Evolutionary conservation across 1,139 yeast species (phyloP).

Genomic region (Barnettozyma hawaiiensis): DNA sequence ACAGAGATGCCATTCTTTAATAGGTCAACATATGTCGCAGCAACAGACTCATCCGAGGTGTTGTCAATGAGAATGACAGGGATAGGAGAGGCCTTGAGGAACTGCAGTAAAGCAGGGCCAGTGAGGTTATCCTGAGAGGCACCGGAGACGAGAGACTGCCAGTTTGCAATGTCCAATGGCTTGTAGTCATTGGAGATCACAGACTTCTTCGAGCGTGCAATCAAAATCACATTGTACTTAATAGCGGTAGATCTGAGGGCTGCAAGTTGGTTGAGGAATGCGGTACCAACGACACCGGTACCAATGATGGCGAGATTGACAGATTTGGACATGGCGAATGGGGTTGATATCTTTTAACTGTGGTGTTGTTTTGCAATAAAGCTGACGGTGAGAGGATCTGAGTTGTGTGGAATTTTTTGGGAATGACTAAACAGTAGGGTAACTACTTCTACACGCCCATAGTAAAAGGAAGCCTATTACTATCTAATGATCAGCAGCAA

Average conservation of each 20-base stretch:
- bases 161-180: slow-evolving; percentile 59
- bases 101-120: slow-evolving; percentile 53
- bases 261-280: slow-evolving; percentile 73
- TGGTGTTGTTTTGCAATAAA: no score
- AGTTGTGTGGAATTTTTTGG: neutral
- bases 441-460: neutral
- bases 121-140: slow-evolving; percentile 50
- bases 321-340: slow-evolving; percentile 40
- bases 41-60: slow-evolving; percentile 78
- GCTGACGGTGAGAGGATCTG: neutral
- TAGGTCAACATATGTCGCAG: slow-evolving; percentile 70
- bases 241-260: slow-evolving; percentile 36
- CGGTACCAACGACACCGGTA: slow-evolving; percentile 93
- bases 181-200: slow-evolving; percentile 60
- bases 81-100: slow-evolving; percentile 55
- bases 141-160: slow-evolving; percentile 41
- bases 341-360: neutral
- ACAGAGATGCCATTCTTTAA: slow-evolving; percentile 77
- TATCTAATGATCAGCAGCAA: slow-evolving; percentile 12
- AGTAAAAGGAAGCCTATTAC: no score
- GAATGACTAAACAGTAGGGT: neutral
- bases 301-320: slow-evolving; percentile 82
- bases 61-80: slow-evolving; percentile 90
- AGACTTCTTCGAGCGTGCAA: slow-evolving; percentile 72
- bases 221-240: slow-evolving; percentile 68